Evolutionary conservation across 805 yeast species (phyloP).

Genomic region (Spathaspora passalidarum): DNA sequence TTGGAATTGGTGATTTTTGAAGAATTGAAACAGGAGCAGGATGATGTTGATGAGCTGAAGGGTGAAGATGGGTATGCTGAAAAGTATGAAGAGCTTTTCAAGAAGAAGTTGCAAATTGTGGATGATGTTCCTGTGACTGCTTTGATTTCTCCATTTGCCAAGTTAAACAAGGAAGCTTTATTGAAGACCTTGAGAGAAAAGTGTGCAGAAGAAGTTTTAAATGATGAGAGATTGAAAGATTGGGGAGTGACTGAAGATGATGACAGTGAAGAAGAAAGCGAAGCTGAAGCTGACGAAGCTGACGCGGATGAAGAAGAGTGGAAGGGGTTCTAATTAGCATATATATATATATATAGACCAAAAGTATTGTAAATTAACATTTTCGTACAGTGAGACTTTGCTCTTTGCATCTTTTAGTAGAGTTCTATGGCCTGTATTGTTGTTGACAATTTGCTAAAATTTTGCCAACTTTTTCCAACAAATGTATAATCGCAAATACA

Average conservation of each 20-base stretch:
- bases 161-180: slow-evolving; percentile 44
- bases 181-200: slow-evolving; percentile 65
- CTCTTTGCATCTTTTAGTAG: no score
- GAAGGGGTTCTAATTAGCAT: slow-evolving; percentile 26
- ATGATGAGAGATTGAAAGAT: slow-evolving; percentile 56
- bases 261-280: slow-evolving; percentile 14
- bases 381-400: no score
- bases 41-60: slow-evolving; percentile 26
- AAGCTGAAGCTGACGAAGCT: slow-evolving; percentile 16
- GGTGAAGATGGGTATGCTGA: slow-evolving; percentile 35
- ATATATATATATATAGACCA: neutral
- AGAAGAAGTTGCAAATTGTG: slow-evolving; percentile 31
- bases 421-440: no score
- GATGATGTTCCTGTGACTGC: slow-evolving; percentile 49
- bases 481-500: neutral
- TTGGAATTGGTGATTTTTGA: slow-evolving; percentile 62
- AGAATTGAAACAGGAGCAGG: slow-evolving; percentile 44
- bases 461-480: neutral
- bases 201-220: slow-evolving; percentile 62
- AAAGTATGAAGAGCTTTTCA: slow-evolving; percentile 13
- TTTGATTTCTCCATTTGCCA: slow-evolving; percentile 60
- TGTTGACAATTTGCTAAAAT: no score
- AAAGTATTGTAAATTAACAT: no score
- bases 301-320: slow-evolving; percentile 25
- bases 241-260: slow-evolving; percentile 57